Percentiles rank a stretch among this genome's conserved stretches.
These are phyloP conservation scores for Breviolum minutum DNA, from an alignment of 73 alveolate genomes.

Conservation along the genomic window DNA sequence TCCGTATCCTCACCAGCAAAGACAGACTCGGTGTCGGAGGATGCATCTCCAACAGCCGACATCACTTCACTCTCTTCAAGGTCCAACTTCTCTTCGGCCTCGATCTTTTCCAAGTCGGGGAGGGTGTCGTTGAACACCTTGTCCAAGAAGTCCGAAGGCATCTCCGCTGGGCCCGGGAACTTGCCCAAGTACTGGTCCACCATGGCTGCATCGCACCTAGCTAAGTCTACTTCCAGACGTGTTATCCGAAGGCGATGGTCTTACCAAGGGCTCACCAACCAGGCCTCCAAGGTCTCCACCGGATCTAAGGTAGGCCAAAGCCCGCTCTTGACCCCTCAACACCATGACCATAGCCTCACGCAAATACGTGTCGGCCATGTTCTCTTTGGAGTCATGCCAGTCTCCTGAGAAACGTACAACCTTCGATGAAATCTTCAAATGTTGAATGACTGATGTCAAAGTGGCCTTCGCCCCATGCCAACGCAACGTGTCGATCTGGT, in stretches of 20 bases:
- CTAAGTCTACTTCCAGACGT: not conserved
- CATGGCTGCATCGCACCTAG: not conserved
- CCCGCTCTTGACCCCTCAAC: not conserved
- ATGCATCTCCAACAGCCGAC: no score
- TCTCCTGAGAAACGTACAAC: not conserved
- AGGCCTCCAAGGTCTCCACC: not conserved
- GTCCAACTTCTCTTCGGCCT: no score
- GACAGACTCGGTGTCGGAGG: no score
- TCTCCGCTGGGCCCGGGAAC: not conserved
- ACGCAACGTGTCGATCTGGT: not conserved
- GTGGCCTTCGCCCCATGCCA: constrained; percentile 38
- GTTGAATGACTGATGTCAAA: not conserved
- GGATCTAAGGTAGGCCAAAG: not conserved
- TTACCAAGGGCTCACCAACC: not conserved
- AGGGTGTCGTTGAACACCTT: not conserved
- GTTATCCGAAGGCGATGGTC: not conserved
- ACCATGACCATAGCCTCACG: not conserved
- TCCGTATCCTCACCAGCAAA: no score
- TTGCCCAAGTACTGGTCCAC: not conserved
- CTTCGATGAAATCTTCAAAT: not conserved
- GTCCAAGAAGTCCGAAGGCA: not conserved
- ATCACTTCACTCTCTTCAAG: no score
- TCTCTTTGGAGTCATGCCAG: not conserved
- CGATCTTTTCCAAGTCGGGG: not conserved
- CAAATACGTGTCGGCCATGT: not conserved